These are phyloP conservation scores for Daldinia caldariorum DNA, from an alignment of 495 filamentous ascomycete species.

Conservation along the genomic window DNA sequence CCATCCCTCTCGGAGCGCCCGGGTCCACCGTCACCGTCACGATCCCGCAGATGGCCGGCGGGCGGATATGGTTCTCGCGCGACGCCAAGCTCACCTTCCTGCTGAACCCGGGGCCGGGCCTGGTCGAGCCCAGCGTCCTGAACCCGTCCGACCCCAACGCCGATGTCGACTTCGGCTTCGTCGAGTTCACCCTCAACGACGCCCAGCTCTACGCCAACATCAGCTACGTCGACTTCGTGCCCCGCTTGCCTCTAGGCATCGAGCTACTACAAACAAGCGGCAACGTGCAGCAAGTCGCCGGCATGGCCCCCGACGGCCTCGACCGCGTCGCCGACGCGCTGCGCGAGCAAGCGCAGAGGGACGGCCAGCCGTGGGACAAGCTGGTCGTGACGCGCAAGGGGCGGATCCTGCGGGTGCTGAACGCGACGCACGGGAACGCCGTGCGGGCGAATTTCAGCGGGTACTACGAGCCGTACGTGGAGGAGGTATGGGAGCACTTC, in stretches of 20 bases:
- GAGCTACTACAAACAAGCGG: slow-evolving; percentile 64
- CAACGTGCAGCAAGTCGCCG: slow-evolving; percentile 65
- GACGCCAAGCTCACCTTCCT: slow-evolving; percentile 71
- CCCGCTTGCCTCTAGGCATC: slow-evolving; percentile 71
- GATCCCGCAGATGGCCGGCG: slow-evolving; percentile 76
- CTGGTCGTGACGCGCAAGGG: slow-evolving; percentile 67
- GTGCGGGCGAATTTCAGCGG: slow-evolving; percentile 66
- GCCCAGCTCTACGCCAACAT: slow-evolving; percentile 81
- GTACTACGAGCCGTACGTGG: slow-evolving; percentile 73
- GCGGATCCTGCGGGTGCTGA: slow-evolving; percentile 62
- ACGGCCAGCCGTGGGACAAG: slow-evolving; percentile 72
- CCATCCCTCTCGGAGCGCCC: slow-evolving; percentile 71
- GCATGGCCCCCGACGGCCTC: slow-evolving; percentile 69
- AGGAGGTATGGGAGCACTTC: slow-evolving; percentile 70
- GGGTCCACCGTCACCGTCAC: slow-evolving; percentile 68
- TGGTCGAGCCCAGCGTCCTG: slow-evolving; percentile 79
- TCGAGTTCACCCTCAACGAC: slow-evolving; percentile 78
- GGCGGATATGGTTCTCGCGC: slow-evolving; percentile 74
- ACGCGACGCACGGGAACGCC: slow-evolving; percentile 70
- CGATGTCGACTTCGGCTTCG: slow-evolving; percentile 72
- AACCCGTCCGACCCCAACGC: slow-evolving; percentile 76
- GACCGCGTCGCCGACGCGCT: slow-evolving; percentile 65
- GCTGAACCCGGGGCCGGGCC: slow-evolving; percentile 74
- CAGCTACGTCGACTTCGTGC: slow-evolving; percentile 79
- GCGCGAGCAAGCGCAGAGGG: slow-evolving; percentile 61